Conservation (phyloP, 345 rosid genomes). For the Orychophragmus violaceus region DNA sequence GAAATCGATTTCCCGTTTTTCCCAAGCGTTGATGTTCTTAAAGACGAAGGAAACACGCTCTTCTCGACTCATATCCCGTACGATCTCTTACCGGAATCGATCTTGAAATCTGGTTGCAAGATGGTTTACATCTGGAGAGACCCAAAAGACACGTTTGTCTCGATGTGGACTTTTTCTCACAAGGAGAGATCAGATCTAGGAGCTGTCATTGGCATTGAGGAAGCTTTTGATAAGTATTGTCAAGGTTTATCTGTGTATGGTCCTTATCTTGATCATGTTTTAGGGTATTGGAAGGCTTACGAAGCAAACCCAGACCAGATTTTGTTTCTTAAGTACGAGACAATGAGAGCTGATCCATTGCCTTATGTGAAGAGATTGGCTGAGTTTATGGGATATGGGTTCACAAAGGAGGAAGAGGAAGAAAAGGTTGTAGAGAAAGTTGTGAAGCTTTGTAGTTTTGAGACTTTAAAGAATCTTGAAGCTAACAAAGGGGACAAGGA, state of each 20-base stretch:
- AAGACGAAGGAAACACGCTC: conserved; percentile 25
- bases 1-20: conserved; percentile 31
- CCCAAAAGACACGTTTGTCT: conserved; percentile 30
- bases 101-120: conserved; percentile 6
- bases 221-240: conserved; percentile 28
- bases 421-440: conserved; percentile 21
- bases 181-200: conserved; percentile 25
- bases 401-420: conserved; percentile 20
- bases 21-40: conserved; percentile 26
- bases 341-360: conserved; percentile 23
- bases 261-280: conserved; percentile 32
- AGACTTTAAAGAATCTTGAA: conserved; percentile 33
- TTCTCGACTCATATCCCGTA: conserved; percentile 32
- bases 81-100: conserved; percentile 22
- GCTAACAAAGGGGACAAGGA: conserved; percentile 30
- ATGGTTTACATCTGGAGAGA: conserved; percentile 36
- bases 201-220: conserved; percentile 6
- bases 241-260: conserved; percentile 26
- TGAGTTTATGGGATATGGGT: conserved; percentile 32
- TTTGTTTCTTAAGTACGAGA: conserved; percentile 28
- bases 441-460: conserved; percentile 33
- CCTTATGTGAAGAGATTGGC: conserved; percentile 32
- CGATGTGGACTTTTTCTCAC: conserved; percentile 28
- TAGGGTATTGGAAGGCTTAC: conserved; percentile 30
- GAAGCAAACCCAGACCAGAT: conserved; percentile 18